phyloP scores from a whole-genome alignment of 139 green algal genomes.

The Chlamydomonas sp. region DNA sequence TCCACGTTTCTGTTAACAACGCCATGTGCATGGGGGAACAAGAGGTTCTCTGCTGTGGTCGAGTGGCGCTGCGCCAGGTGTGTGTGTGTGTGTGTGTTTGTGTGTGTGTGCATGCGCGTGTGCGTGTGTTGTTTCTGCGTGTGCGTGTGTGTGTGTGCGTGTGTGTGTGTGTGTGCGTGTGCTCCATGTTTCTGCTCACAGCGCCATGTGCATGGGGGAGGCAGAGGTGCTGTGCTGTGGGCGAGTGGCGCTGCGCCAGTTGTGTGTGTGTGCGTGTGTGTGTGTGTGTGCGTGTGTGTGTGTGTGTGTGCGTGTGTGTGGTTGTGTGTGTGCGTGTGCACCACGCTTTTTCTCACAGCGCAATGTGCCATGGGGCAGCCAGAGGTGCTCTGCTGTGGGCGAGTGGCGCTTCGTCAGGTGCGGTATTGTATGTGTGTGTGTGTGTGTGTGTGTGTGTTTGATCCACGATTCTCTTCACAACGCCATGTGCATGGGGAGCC shows the following conservation, averaged over 20 bases:
- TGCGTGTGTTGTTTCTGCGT: too few relatives aligned
- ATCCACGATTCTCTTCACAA: slow-evolving; percentile 1
- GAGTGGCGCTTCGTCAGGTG: not conserved
- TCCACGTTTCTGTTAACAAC: slow-evolving; percentile 1
- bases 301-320: too few relatives aligned
- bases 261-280: not conserved
- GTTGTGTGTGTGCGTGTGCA: too few relatives aligned
- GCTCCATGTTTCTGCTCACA: not conserved
- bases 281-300: too few relatives aligned
- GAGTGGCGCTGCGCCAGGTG: not conserved
- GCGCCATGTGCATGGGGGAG: slow-evolving; percentile 4
- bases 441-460: too few relatives aligned
- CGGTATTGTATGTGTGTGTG: too few relatives aligned
- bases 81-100: too few relatives aligned
- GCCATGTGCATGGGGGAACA: not conserved
- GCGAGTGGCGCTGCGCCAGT: not conserved
- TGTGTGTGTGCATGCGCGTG: too few relatives aligned
- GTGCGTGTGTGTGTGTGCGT: too few relatives aligned
- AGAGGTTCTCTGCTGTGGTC: not conserved
- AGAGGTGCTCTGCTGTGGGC: not conserved
- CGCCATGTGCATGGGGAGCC: slow-evolving; percentile 5
- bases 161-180: too few relatives aligned
- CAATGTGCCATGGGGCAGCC: not conserved
- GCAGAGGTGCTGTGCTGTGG: not conserved
- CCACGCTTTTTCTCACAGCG: not conserved